phyloP scores from a whole-genome alignment of 768 basidiomycete genomes.

The Cystobasidium ongulense region DNA sequence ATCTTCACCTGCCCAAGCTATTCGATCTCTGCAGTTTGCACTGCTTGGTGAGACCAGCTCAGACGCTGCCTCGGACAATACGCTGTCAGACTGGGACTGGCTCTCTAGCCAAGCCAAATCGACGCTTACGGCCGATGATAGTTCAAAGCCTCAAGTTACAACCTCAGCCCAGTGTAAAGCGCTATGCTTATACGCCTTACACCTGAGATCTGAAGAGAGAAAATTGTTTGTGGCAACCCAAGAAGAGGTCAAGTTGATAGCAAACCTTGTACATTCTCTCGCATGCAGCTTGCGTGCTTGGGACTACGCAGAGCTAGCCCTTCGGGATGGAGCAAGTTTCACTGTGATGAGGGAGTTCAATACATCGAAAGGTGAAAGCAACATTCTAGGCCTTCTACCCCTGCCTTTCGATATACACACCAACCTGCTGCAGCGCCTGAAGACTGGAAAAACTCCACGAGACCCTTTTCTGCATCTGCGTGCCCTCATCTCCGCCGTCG shows the following conservation, averaged over 20 bases:
- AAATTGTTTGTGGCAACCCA: constrained; percentile 23
- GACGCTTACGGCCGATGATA: neutral
- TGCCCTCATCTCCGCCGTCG: neutral
- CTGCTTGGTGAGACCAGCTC: neutral
- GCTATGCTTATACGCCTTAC: constrained; percentile 2
- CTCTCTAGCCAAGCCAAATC: neutral
- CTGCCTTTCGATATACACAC: neutral
- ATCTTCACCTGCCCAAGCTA: neutral
- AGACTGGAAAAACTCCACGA: neutral
- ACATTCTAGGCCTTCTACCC: neutral
- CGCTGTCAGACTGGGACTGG: neutral
- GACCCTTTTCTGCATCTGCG: neutral
- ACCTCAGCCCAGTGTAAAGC: neutral
- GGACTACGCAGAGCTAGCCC: neutral
- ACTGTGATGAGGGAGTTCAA: neutral
- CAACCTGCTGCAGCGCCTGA: neutral
- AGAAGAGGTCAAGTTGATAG: constrained; percentile 37
- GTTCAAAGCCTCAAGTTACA: no score
- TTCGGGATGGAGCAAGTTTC: neutral
- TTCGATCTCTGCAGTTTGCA: neutral
- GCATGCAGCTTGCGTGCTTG: constrained; percentile 20
- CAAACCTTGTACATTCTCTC: constrained; percentile 41
- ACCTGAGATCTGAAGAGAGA: neutral
- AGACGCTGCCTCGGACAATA: neutral
- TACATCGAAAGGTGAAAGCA: neutral